Evolutionary conservation across 2,329 filamentous ascomycete genomes (phyloP).

Genomic region (Teratosphaeria destructans): DNA sequence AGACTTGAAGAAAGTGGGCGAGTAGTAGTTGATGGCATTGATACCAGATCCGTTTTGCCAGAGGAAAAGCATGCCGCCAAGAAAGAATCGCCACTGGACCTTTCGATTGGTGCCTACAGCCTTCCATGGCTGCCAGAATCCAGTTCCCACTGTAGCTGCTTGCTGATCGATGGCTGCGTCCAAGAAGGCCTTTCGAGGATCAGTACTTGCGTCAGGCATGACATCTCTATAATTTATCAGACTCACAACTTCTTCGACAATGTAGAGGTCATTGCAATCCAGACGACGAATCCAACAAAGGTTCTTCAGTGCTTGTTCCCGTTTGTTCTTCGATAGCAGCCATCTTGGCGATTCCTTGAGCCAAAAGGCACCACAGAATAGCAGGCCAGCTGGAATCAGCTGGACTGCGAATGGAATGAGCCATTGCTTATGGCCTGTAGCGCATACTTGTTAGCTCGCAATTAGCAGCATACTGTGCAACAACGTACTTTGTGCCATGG

Average conservation of each 20-base stretch:
- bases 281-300: constrained; percentile 56
- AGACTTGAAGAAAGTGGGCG: constrained; percentile 56
- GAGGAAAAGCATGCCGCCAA: constrained; percentile 64
- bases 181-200: constrained; percentile 42
- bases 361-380: constrained; percentile 37
- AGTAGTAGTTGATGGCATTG: constrained; percentile 71
- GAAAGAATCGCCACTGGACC: constrained; percentile 60
- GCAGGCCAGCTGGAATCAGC: constrained; percentile 54
- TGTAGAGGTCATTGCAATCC: constrained; percentile 49
- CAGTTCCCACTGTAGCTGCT: constrained; percentile 51
- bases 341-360: constrained; percentile 36
- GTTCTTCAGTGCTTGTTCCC: constrained; percentile 32
- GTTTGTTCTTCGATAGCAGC: constrained; percentile 32
- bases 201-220: neutral
- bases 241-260: constrained; percentile 55
- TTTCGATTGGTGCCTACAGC: constrained; percentile 44
- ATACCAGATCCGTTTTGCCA: constrained; percentile 71
- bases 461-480: neutral
- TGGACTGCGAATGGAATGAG: constrained; percentile 49
- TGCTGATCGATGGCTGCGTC: constrained; percentile 60
- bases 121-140: constrained; percentile 65
- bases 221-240: neutral
- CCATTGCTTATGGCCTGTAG: constrained; percentile 32
- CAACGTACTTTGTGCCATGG: constrained; percentile 27
- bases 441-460: neutral